A percentile compares a stretch with the other conserved stretches of the same genome.
These are phyloP conservation scores for Thelonectria discophora DNA, from an alignment of 2,329 filamentous ascomycete genomes.

Conservation along the genomic window DNA sequence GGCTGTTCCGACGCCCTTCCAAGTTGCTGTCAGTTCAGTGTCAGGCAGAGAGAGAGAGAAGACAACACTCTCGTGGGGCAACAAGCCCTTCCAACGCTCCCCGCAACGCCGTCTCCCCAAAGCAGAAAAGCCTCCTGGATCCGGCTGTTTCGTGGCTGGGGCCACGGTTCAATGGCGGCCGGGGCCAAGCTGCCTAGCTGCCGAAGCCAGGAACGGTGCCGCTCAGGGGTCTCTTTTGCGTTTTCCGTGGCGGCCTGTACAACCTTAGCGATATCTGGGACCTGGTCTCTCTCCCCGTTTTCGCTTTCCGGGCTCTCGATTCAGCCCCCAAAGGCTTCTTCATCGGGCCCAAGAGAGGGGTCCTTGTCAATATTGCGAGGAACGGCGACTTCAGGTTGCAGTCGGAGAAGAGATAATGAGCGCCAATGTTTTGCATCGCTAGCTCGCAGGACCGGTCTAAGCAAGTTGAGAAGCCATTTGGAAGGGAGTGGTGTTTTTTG, in stretches of 20 bases:
- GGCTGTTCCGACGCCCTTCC: background rate
- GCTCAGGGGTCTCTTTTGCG: background rate
- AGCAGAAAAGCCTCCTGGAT: constrained; percentile 26
- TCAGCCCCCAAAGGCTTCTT: background rate
- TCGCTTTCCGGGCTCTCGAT: background rate
- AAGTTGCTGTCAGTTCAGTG: constrained; percentile 1
- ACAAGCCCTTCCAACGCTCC: constrained; percentile 3
- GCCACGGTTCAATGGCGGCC: constrained; percentile 5
- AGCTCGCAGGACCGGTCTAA: too few relatives aligned
- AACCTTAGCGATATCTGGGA: background rate
- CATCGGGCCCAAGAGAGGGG: background rate
- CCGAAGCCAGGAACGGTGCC: constrained; percentile 16
- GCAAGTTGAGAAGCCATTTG: too few relatives aligned
- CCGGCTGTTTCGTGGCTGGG: constrained; percentile 34
- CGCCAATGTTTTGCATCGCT: background rate
- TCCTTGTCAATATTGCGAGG: background rate
- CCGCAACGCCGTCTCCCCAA: constrained; percentile 20
- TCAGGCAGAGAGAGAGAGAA: background rate
- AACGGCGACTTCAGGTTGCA: constrained; percentile 10
- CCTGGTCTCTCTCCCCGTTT: background rate
- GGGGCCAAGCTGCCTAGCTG: constrained; percentile 20
- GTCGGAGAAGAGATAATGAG: background rate
- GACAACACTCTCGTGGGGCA: background rate
- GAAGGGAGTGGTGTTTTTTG: too few relatives aligned
- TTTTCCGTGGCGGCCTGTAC: too few relatives aligned